These are phyloP conservation scores for Pulveroboletus sp. DNA, from an alignment of 768 basidiomycete genomes.

Conservation along the genomic window DNA sequence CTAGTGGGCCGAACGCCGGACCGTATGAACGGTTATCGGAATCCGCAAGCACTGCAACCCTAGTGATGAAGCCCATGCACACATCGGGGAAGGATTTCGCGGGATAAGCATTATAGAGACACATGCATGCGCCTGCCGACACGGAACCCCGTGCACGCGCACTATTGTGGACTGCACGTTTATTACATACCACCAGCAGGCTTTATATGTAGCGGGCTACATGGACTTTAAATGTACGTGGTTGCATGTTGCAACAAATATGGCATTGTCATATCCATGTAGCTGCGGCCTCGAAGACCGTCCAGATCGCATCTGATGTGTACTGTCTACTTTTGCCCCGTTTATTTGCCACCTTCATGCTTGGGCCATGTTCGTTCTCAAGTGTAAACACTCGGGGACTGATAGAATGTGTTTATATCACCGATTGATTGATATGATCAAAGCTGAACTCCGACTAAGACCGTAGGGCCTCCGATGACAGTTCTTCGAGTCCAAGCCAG, in stretches of 20 bases:
- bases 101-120: conserved; percentile 14
- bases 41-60: conserved; percentile 25
- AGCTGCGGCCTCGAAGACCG: background rate
- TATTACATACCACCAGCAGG: conserved; percentile 17
- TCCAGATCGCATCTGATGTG: background rate
- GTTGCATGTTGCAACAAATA: conserved; percentile 4
- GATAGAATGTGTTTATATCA: background rate
- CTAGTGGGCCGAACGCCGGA: conserved; percentile 1
- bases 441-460: no score
- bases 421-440: no score
- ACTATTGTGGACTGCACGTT: background rate
- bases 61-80: conserved; percentile 29
- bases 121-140: conserved; percentile 6
- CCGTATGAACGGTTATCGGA: conserved; percentile 24
- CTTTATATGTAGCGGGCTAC: conserved; percentile 32
- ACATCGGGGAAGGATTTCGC: conserved; percentile 16
- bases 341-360: background rate
- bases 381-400: background rate
- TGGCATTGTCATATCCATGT: conserved; percentile 2
- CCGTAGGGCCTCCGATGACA: no score
- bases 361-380: background rate
- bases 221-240: conserved; percentile 13
- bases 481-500: no score
- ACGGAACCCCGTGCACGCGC: background rate
- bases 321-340: background rate